Evolutionary conservation across 2,329 filamentous ascomycete genomes (phyloP).

Genomic region (Drechslera avenae): DNA sequence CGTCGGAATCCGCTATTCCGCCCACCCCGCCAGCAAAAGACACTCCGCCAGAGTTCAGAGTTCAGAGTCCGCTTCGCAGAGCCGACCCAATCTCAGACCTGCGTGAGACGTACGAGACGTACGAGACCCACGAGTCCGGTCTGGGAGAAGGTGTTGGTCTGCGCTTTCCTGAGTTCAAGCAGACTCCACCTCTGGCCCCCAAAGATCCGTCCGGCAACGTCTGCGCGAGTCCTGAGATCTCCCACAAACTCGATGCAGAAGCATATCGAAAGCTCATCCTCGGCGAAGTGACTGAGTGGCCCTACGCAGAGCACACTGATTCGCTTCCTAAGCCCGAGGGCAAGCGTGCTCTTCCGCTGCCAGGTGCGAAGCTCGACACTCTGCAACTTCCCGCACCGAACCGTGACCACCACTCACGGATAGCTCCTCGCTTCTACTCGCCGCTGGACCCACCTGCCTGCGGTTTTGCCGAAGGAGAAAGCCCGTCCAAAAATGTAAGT

Average conservation of each 20-base stretch:
- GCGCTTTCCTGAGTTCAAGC: conserved; percentile 22
- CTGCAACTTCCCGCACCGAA: conserved; percentile 13
- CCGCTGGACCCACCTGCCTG: conserved; percentile 29
- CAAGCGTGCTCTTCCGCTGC: conserved; percentile 14
- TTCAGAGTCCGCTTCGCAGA: conserved; percentile 27
- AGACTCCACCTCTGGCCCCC: conserved; percentile 18
- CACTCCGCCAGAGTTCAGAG: conserved; percentile 39
- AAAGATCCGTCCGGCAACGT: conserved; percentile 13
- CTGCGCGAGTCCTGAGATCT: conserved; percentile 32
- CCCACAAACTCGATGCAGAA: conserved; percentile 27
- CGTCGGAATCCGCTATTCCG: conserved; percentile 26
- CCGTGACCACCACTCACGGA: conserved; percentile 9
- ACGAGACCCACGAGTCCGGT: not conserved
- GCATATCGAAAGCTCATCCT: conserved; percentile 39
- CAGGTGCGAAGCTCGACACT: conserved; percentile 3
- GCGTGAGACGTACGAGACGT: conserved; percentile 20
- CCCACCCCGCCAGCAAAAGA: conserved; percentile 54
- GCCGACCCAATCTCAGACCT: conserved; percentile 19
- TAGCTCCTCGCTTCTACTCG: conserved; percentile 40
- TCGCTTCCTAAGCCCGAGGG: conserved; percentile 12
- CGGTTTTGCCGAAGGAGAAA: conserved; percentile 26
- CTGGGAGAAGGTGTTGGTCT: conserved; percentile 12
- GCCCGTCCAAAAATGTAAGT: conserved; percentile 44
- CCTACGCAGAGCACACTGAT: conserved; percentile 16
- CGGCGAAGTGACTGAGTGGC: conserved; percentile 25